phyloP scores from a whole-genome alignment of 225 moss, liverwort and hornwort genomes.

The Physcomitrellopsis africana region DNA sequence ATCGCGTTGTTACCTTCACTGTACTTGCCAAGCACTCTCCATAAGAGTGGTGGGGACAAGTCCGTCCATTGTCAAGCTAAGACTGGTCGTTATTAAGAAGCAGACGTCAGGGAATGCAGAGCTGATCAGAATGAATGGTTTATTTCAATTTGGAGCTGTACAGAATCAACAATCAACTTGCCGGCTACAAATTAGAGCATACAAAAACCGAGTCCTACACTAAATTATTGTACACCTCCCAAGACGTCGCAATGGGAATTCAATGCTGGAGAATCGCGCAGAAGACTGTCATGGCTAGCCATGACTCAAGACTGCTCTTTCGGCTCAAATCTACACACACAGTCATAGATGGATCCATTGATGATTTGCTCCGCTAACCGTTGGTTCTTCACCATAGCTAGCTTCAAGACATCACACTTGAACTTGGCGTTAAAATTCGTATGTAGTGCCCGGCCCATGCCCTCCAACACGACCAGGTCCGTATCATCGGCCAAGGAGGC shows the following conservation, averaged over 20 bases:
- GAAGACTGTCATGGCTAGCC: not conserved
- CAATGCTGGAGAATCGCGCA: constrained; percentile 15
- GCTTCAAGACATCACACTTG: constrained; percentile 93
- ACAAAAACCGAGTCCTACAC: constrained; percentile 2
- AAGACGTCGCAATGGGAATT: constrained; percentile 18
- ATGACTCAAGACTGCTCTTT: constrained; percentile 10
- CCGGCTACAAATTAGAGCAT: constrained; percentile 3
- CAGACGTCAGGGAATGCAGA: too few relatives aligned
- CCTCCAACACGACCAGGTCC: constrained; percentile 89
- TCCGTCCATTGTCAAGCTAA: too few relatives aligned
- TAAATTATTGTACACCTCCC: not conserved
- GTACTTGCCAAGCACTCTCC: too few relatives aligned
- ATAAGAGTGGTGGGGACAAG: too few relatives aligned
- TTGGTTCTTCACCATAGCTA: constrained; percentile 99
- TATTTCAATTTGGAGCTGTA: constrained; percentile 25
- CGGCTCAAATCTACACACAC: constrained; percentile 90
- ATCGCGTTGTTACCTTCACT: too few relatives aligned
- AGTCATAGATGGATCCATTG: constrained; percentile 87
- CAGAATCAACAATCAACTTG: constrained; percentile 20
- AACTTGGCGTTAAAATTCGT: constrained; percentile 92
- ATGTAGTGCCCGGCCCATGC: constrained; percentile 96
- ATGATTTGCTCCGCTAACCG: constrained; percentile 89
- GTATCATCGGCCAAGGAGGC: constrained; percentile 84
- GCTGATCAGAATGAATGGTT: not conserved
- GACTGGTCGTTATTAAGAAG: too few relatives aligned